These are phyloP conservation scores for Camellia lanceoleosa DNA, from an alignment of 148 eudicot species.

Conservation along the genomic window DNA sequence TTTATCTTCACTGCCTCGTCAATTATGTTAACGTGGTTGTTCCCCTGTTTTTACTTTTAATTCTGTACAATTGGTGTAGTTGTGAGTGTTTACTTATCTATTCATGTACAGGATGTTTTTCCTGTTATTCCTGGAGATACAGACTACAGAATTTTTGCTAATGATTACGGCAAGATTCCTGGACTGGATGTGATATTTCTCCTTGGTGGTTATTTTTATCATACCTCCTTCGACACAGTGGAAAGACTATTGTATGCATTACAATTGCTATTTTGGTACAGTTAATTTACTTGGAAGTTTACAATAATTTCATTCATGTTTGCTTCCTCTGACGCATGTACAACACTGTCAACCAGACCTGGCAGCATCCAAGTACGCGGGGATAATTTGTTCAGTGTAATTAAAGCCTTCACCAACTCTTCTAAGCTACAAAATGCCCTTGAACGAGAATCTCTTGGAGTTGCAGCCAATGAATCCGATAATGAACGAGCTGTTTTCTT, in stretches of 20 bases:
- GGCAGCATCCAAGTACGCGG: conserved; percentile 99
- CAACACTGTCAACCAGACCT: conserved; percentile 52
- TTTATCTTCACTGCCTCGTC: not conserved
- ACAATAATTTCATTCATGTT: conserved; percentile 13
- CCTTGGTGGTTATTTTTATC: conserved; percentile 92
- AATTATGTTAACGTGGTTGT: not conserved
- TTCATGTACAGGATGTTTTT: conserved; percentile 75
- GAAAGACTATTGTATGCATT: conserved; percentile 89
- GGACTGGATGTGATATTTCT: conserved; percentile 91
- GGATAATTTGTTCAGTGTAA: conserved; percentile 71
- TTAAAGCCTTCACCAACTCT: conserved; percentile 78
- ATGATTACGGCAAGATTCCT: conserved; percentile 81
- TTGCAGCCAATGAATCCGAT: conserved; percentile 33
- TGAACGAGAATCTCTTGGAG: conserved; percentile 47
- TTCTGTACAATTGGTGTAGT: not conserved
- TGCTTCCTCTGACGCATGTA: conserved; percentile 35
- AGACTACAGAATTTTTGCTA: conserved; percentile 92
- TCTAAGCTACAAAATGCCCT: conserved; percentile 56
- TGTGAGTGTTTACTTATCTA: not conserved
- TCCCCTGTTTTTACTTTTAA: not conserved
- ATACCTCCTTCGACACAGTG: conserved; percentile 82
- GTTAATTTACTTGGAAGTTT: conserved; percentile 30
- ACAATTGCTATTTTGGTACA: conserved; percentile 47
- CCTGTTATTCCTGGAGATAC: conserved; percentile 88
- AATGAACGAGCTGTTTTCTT: conserved; percentile 73